Conservation (phyloP, 345 rosid species). For the Populus tremula region DNA sequence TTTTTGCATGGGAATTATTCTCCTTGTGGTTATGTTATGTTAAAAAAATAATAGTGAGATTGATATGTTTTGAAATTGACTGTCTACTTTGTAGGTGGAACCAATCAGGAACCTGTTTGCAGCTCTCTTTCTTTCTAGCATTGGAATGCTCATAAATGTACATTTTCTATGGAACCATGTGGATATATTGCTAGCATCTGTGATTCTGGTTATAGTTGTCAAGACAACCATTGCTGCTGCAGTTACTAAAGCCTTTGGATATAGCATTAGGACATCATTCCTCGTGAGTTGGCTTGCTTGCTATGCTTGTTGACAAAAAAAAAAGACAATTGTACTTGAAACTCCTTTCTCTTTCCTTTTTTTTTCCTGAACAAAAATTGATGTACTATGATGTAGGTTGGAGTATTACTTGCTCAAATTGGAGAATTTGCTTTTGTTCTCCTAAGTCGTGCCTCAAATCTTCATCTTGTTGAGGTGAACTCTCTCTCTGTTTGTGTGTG, state of each 20-base stretch:
- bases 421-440: slow-evolving; percentile 99
- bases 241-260: slow-evolving; percentile 76
- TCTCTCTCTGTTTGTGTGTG: slow-evolving; percentile 2
- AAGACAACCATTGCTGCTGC: slow-evolving; percentile 76
- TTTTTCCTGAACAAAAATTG: not conserved
- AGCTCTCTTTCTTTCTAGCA: slow-evolving; percentile 95
- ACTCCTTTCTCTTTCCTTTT: not conserved
- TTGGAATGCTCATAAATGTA: slow-evolving; percentile 96
- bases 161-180: slow-evolving; percentile 98
- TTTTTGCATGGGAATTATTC: not conserved
- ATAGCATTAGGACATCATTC: slow-evolving; percentile 78
- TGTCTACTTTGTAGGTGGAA: slow-evolving; percentile 64
- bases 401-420: slow-evolving; percentile 90
- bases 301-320: slow-evolving; percentile 6
- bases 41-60: not conserved
- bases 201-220: slow-evolving; percentile 81
- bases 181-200: slow-evolving; percentile 94
- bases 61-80: not conserved
- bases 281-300: slow-evolving; percentile 56
- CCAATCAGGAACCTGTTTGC: slow-evolving; percentile 95
- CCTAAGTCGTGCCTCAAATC: slow-evolving; percentile 89
- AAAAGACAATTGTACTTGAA: not conserved
- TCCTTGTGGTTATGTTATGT: not conserved
- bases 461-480: slow-evolving; percentile 80
- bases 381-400: slow-evolving; percentile 50